Percentiles rank a stretch among this genome's conserved stretches.
Evolutionary conservation across 495 filamentous ascomycete genomes (phyloP).

Genomic region (Mytilinidion resinicola): DNA sequence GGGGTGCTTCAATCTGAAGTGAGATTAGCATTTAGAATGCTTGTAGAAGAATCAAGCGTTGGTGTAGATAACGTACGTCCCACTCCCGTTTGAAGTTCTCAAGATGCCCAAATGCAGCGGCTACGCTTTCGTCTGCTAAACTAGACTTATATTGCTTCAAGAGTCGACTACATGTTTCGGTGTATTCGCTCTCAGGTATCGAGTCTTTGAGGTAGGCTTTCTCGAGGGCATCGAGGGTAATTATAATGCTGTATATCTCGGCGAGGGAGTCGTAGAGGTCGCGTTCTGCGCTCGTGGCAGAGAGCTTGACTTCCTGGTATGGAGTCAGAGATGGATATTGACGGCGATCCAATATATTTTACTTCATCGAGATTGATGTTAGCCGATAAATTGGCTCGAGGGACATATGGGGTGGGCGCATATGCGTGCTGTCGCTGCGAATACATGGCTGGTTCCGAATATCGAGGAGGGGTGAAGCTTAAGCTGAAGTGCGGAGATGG

Average conservation of each 20-base stretch:
- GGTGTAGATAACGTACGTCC: slow-evolving; percentile 58
- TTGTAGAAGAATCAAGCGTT: not conserved
- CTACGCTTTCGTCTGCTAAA: slow-evolving; percentile 77
- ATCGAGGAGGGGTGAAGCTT: no score
- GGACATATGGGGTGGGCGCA: slow-evolving; percentile 85
- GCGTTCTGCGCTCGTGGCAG: slow-evolving; percentile 74
- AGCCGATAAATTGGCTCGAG: slow-evolving; percentile 69
- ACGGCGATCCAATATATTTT: slow-evolving; percentile 5
- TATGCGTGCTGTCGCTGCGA: slow-evolving; percentile 55
- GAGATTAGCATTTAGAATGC: not conserved
- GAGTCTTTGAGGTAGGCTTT: slow-evolving; percentile 97
- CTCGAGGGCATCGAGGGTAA: slow-evolving; percentile 90
- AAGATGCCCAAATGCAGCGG: slow-evolving; percentile 73
- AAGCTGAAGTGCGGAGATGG: no score
- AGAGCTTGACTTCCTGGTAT: slow-evolving; percentile 83
- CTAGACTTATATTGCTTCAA: slow-evolving; percentile 97
- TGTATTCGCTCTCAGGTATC: slow-evolving; percentile 84
- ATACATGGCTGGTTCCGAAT: slow-evolving; percentile 27
- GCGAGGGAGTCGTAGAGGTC: slow-evolving; percentile 94
- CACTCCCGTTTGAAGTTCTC: slow-evolving; percentile 92
- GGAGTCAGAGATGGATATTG: not conserved
- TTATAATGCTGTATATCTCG: slow-evolving; percentile 94
- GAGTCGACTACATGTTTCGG: slow-evolving; percentile 85
- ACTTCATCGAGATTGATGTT: slow-evolving; percentile 91
- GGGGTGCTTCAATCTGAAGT: slow-evolving; percentile 79